Conservation (phyloP, 164 flowering plant species). For the Annona cherimola region DNA sequence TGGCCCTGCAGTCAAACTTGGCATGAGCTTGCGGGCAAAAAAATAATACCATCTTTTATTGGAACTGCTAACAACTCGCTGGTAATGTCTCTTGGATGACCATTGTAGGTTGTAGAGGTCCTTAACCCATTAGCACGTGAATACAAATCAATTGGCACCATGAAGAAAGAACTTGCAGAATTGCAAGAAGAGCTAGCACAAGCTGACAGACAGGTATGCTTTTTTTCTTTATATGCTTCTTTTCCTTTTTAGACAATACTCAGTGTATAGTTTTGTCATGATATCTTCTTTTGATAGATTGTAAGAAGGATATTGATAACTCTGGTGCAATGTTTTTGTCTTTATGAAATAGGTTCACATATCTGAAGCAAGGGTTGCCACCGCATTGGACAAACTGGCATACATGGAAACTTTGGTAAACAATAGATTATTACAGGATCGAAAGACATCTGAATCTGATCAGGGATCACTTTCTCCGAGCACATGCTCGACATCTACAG, state of each 20-base stretch:
- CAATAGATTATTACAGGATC: conserved; percentile 71
- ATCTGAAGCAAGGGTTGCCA: conserved; percentile 86
- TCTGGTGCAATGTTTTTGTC: not conserved
- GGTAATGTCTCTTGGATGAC: not conserved
- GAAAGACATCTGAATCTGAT: conserved; percentile 34
- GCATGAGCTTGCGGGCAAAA: not conserved
- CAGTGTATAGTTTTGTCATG: not conserved
- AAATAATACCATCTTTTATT: too few relatives aligned
- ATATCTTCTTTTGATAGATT: not conserved
- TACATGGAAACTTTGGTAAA: conserved; percentile 89
- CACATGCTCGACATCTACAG: conserved; percentile 38
- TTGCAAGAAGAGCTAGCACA: conserved; percentile 69
- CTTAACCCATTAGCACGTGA: conserved; percentile 93
- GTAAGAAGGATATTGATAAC: too few relatives aligned
- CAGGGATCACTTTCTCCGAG: conserved; percentile 37
- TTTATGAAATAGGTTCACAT: conserved; percentile 70
- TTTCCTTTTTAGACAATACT: not conserved
- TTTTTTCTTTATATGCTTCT: not conserved
- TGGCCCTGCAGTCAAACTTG: not conserved
- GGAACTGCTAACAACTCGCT: not conserved
- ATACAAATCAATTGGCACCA: conserved; percentile 83
- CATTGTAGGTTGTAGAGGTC: conserved; percentile 85
- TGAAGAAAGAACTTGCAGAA: conserved; percentile 88
- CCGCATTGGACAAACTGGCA: conserved; percentile 94
- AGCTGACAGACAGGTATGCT: conserved; percentile 78